phyloP scores from a whole-genome alignment of 495 filamentous ascomycete species.

The Daldinia loculata region DNA sequence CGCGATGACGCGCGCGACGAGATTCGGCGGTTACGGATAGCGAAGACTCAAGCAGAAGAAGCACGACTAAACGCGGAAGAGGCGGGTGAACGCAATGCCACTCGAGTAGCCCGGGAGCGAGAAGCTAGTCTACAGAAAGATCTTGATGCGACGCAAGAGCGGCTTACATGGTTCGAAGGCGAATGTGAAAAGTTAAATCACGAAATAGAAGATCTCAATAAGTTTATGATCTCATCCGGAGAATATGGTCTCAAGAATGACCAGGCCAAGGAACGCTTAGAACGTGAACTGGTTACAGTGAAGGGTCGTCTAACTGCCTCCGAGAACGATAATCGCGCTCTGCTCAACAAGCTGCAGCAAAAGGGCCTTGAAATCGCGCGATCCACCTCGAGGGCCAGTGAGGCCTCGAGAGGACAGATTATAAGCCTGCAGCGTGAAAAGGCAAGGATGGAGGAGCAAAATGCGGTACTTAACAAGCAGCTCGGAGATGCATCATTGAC shows the following conservation, averaged over 20 bases:
- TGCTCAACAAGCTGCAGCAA: slow-evolving; percentile 96
- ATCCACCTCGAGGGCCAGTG: slow-evolving; percentile 84
- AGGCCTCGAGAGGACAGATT: slow-evolving; percentile 83
- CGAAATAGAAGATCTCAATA: slow-evolving; percentile 81
- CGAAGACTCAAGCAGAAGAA: slow-evolving; percentile 83
- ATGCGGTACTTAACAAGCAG: slow-evolving; percentile 80
- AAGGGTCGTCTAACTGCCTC: slow-evolving; percentile 91
- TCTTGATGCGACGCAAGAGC: slow-evolving; percentile 73
- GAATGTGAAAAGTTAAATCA: slow-evolving; percentile 77
- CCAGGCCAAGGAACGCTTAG: slow-evolving; percentile 90
- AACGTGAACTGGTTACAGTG: slow-evolving; percentile 90
- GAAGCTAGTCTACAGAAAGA: slow-evolving; percentile 80
- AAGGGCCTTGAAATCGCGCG: slow-evolving; percentile 97
- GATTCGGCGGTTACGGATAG: slow-evolving; percentile 80
- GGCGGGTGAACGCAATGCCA: slow-evolving; percentile 79
- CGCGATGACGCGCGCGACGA: slow-evolving; percentile 90
- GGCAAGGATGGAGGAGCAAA: slow-evolving; percentile 81
- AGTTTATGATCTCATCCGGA: slow-evolving; percentile 86
- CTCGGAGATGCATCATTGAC: slow-evolving; percentile 87
- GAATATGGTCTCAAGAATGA: slow-evolving; percentile 87
- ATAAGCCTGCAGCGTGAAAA: slow-evolving; percentile 84
- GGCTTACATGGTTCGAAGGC: slow-evolving; percentile 75
- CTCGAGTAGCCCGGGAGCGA: slow-evolving; percentile 80
- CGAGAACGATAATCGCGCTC: slow-evolving; percentile 94
- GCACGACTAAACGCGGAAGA: slow-evolving; percentile 83